Evolutionary conservation across 2,329 filamentous ascomycete species (phyloP), one percentile per base, ranked within the genome.

Genomic region (Colletotrichum cuscutae): DNA sequence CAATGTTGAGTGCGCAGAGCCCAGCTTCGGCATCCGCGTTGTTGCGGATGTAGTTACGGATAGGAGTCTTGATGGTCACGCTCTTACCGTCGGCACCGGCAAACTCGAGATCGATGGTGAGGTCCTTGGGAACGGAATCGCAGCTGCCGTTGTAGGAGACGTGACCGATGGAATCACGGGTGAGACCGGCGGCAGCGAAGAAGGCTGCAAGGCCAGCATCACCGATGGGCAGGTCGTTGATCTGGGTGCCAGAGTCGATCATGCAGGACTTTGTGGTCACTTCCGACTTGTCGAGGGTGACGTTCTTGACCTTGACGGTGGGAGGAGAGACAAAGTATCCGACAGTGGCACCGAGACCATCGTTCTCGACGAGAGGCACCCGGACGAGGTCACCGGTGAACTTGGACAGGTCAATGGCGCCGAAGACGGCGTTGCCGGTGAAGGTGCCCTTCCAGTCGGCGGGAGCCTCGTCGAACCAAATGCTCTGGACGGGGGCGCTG

Each of bases 1-100:
- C 64, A 22, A 71, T 68, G 58, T 71, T 71, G 12, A 71, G 64
- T 3, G 11, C 35, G 57, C 68, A 71, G 63, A 37, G 52, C 3
- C 52, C 49, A 9, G 46, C 26, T 5, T n/a, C 24, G 24, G 12
- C 15, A 30, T 73, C 72, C 1, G 65, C 72, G 49, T 53, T 32
- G 65, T 68, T 74, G 58, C 71, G 71, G 61, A 60, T 57, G 42
- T 74, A 73, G 56, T 69, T 65, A n/a, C 72, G 65, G 65, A 66
- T 28, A 13, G 72, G 65, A n/a, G 58, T 62, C 57, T 69, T 72
- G 57, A 68, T 66, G 30, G 63, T 68, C 2, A 68, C 59, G 11
- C 22, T 58, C 37, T 69, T 62, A 19, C 24, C 57, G 2, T 61
- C 72, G 24, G 46, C 65, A 28, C 72, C 69, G 13, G 49, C 56